Percentiles rank a stretch among this genome's conserved stretches.
These are phyloP conservation scores for Xylaria sp. DNA, from an alignment of 2,329 filamentous ascomycete genomes.

Conservation along the genomic window DNA sequence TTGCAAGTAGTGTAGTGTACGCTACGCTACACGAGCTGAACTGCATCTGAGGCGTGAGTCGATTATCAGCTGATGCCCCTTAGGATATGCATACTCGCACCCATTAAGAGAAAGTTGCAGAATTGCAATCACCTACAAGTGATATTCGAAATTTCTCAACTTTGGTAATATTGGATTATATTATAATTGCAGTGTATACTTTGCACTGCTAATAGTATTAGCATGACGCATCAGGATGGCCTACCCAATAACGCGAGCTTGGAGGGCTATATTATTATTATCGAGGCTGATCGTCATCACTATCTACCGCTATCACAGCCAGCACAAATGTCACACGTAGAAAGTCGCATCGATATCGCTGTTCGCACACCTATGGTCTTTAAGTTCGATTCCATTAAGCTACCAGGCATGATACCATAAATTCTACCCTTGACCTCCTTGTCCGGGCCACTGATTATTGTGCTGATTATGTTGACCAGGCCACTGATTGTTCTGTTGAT, in stretches of 20 bases:
- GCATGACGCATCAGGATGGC: background rate
- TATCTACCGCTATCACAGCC: background rate
- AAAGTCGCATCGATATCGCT: background rate
- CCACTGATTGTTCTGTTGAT: conserved; percentile 49
- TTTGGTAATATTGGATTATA: background rate
- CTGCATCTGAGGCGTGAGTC: background rate
- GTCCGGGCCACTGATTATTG: conserved; percentile 44
- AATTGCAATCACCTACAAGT: background rate
- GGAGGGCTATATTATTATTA: background rate
- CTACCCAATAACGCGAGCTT: background rate
- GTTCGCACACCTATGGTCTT: background rate
- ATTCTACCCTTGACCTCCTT: conserved; percentile 44
- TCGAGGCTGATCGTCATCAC: background rate
- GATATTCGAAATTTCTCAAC: background rate
- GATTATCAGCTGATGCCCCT: background rate
- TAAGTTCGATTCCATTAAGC: background rate
- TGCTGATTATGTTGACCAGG: conserved; percentile 41
- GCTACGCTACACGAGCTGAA: background rate
- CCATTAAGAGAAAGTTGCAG: background rate
- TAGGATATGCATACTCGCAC: too few relatives aligned
- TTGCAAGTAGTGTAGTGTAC: background rate
- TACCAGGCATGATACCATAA: conserved; percentile 12
- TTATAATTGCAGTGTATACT: background rate
- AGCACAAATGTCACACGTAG: background rate
- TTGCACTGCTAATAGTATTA: background rate